These are phyloP conservation scores for Terfezia boudieri DNA, from an alignment of 495 filamentous ascomycete species.

Conservation along the genomic window DNA sequence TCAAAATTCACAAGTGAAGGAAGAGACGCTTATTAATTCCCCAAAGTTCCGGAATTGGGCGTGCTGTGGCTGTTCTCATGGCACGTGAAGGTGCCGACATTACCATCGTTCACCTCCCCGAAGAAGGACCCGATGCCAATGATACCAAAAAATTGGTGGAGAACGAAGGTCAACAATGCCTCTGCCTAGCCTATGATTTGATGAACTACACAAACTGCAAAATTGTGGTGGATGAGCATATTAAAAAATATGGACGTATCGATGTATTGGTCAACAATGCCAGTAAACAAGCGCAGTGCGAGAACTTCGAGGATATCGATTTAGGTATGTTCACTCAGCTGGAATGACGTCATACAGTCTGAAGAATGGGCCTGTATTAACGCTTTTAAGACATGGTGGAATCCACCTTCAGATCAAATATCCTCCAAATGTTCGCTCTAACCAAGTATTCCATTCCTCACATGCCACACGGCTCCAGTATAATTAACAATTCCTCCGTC, in stretches of 20 bases:
- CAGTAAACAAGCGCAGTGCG: slow-evolving; percentile 30
- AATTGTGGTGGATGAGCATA: slow-evolving; percentile 29
- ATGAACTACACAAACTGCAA: slow-evolving; percentile 26
- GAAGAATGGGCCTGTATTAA: too few relatives aligned
- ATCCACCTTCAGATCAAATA: slow-evolving; percentile 34
- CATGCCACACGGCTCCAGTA: slow-evolving; percentile 31
- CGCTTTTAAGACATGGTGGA: slow-evolving; percentile 24
- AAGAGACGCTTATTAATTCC: background rate
- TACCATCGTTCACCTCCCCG: slow-evolving; percentile 32
- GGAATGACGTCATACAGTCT: too few relatives aligned
- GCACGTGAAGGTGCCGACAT: slow-evolving; percentile 34
- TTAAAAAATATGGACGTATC: slow-evolving; percentile 27
- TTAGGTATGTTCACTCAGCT: slow-evolving; percentile 1
- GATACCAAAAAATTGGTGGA: slow-evolving; percentile 31
- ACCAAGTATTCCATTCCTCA: slow-evolving; percentile 36
- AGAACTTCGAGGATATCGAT: slow-evolving; percentile 30
- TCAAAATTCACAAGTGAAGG: background rate
- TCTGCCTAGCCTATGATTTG: slow-evolving; percentile 28
- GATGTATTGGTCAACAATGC: slow-evolving; percentile 43
- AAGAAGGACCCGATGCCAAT: slow-evolving; percentile 32
- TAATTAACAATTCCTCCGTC: slow-evolving; percentile 38
- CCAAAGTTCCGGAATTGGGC: slow-evolving; percentile 30
- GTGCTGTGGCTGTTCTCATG: slow-evolving; percentile 32
- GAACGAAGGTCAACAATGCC: slow-evolving; percentile 24
- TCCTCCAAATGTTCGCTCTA: slow-evolving; percentile 39